Evolutionary conservation across 805 yeast species (phyloP), one percentile per base, ranked within the genome.

Genomic region (Hanseniaspora osmophila): DNA sequence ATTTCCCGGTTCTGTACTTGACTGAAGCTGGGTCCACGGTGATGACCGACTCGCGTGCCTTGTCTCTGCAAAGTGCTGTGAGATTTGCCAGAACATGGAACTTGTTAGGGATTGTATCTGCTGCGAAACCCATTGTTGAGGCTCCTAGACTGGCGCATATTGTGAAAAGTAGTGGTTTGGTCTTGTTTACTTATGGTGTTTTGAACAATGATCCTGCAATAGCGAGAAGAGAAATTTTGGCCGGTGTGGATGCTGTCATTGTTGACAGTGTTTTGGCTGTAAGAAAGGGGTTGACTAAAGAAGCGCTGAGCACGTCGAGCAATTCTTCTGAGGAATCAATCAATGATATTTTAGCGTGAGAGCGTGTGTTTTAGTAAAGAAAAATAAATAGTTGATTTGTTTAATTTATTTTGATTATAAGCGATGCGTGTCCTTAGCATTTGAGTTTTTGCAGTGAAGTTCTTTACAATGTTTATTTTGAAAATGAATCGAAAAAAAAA

Each of bases 181-280:
- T 88, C 11, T 88, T 96, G 63, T 90, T 90, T 47, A 84, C 96
- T 0, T 90, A 90, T 55, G 97, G 97, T 29, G 71, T 74, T 1
- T 71, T 74, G 58, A 90, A 90, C 61, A 90, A 90, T 55, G 78
- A 77, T 33, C 95, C 96, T 0, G 86, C 76, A 47, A 78, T 78
- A 49, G 87, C 94, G 29, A 78, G 77, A 52, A 67, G 83, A 47
- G 96, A 90, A 62, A 80, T 90, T 80, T 78, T 77, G 51, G 88
- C 94, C 3, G 97, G 97, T 9, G 95, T 90, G 11, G 97, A 90
- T 68, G 98, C 98, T 0, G 96, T 90, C n/a, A 90, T 90, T 64
- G 96, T 85, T 2, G 97, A 90, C 63, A 80, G 85, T 46, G 97
- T 90, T 1, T 69, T 88, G 56, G 96, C 95, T 0, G 94, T 88